Conservation (phyloP, 2,329 filamentous ascomycete genomes). For the Ophiostoma sp. region DNA sequence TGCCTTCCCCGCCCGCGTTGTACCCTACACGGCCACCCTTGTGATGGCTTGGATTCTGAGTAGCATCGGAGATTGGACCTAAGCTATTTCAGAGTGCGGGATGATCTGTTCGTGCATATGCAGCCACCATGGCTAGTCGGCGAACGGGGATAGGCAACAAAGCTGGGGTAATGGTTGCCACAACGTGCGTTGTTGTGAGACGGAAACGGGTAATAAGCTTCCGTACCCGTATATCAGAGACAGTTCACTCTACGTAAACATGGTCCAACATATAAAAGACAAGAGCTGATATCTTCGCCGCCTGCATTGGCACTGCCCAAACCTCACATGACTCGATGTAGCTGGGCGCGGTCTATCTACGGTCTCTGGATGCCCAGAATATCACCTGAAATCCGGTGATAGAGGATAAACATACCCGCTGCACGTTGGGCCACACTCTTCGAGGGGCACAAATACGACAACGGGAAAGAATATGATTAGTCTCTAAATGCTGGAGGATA, state of each 20-base stretch:
- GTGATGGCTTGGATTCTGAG: not conserved
- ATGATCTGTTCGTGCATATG: not conserved
- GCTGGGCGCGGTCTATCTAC: too few species aligned
- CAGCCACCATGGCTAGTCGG: not conserved
- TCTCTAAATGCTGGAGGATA: not conserved
- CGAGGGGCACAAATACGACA: slow-evolving; percentile 1
- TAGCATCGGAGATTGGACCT: not conserved
- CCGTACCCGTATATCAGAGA: not conserved
- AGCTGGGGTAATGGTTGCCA: slow-evolving; percentile 3
- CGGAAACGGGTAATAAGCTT: not conserved
- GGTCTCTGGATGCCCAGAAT: not conserved
- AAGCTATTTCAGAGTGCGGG: not conserved
- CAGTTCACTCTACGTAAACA: not conserved
- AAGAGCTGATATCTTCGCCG: too few species aligned
- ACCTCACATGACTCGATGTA: not conserved
- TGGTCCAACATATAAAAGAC: too few species aligned
- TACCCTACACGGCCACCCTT: not conserved
- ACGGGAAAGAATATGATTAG: too few species aligned
- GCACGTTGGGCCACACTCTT: not conserved
- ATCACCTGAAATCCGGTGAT: not conserved
- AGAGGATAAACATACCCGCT: not conserved
- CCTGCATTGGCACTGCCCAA: not conserved
- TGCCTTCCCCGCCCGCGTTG: not conserved
- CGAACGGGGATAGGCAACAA: not conserved
- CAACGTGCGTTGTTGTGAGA: not conserved